Evolutionary conservation across 176 grass and related monocot genomes (phyloP), one percentile per base, ranked within the genome.

Genomic region (Oropetium thomaeum): DNA sequence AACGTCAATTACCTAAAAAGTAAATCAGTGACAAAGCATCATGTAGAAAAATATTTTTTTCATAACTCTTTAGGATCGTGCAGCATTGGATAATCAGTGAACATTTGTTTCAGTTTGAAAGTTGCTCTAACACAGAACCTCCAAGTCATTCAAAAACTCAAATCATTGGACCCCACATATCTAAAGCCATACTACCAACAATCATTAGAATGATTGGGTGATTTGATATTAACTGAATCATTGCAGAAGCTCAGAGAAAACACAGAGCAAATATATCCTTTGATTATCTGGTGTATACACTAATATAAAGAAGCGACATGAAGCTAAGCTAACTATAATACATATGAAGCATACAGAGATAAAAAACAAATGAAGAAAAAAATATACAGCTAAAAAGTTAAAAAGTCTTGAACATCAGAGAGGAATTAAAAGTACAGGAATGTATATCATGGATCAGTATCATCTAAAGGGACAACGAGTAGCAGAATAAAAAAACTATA

Each of bases 201-300:
- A 41, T 12, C 19, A 51, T 72, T 34, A 72, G 13, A 87, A 82
- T 27, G 47, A 59, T 78, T 62, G 19, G 44, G 14, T 30, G 10
- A 52, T 16, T 58, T 27, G 31, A 72, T n/a, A 67, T 5, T 0
- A 53, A 1, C 33, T 73, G 40, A 80, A 74, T 4, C 1, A 44
- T 47, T 22, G 2, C 38, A 69, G 54, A 14, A 45, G 54, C 37
- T 47, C 32, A 28, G 64, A 86, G 43, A 58, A 75, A 40, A 49
- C 14, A 13, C 5, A 9, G 26, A 47, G 12, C 23, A 79, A 65
- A 14, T 5, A 47, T 39, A 53, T 53, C 51, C 19, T 25, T 4
- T 37, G 2, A 2, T 69, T 70, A 14, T 70, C 35, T 47, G n/a
- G 14, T 19, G 10, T 17, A 53, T 23, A 33, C 59, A 55, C 40